Evolutionary conservation across 2,329 filamentous ascomycete genomes (phyloP).

Genomic region (Sclerotinia minor): DNA sequence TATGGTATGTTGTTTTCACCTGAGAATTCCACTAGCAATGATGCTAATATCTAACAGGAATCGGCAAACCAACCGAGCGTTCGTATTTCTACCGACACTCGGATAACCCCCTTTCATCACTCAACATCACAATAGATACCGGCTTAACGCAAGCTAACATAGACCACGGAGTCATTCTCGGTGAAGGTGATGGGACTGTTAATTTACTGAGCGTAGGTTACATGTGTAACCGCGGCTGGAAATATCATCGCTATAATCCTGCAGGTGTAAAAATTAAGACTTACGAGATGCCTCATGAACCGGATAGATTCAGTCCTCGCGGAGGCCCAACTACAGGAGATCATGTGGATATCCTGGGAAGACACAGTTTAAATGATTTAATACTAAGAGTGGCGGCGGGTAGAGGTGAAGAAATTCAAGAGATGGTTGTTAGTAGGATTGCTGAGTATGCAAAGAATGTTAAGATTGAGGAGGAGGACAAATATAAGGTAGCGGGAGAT

Average conservation of each 20-base stretch:
- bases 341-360: slow-evolving; percentile 92
- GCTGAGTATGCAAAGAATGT: slow-evolving; percentile 79
- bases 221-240: slow-evolving; percentile 96
- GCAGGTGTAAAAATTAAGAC: slow-evolving; percentile 77
- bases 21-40: not conserved
- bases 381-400: slow-evolving; percentile 85
- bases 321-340: slow-evolving; percentile 74
- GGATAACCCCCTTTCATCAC: slow-evolving; percentile 62
- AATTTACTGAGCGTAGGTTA: slow-evolving; percentile 90
- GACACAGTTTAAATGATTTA: slow-evolving; percentile 86
- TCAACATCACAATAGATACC: slow-evolving; percentile 75
- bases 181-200: slow-evolving; percentile 94
- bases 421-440: slow-evolving; percentile 80
- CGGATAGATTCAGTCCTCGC: slow-evolving; percentile 84
- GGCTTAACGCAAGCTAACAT: slow-evolving; percentile 58
- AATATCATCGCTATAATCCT: slow-evolving; percentile 90
- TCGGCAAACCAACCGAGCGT: slow-evolving; percentile 90
- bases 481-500: slow-evolving; percentile 47
- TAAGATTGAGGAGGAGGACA: slow-evolving; percentile 55
- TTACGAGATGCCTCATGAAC: slow-evolving; percentile 95
- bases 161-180: slow-evolving; percentile 92
- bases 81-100: slow-evolving; percentile 82
- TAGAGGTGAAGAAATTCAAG: slow-evolving; percentile 73
- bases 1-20: slow-evolving; percentile 57
- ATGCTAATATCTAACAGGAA: slow-evolving; percentile 45